These are phyloP conservation scores for Pseudonitzschia delicatissima DNA, from an alignment of 108 stramenopile genomes.

Conservation along the genomic window DNA sequence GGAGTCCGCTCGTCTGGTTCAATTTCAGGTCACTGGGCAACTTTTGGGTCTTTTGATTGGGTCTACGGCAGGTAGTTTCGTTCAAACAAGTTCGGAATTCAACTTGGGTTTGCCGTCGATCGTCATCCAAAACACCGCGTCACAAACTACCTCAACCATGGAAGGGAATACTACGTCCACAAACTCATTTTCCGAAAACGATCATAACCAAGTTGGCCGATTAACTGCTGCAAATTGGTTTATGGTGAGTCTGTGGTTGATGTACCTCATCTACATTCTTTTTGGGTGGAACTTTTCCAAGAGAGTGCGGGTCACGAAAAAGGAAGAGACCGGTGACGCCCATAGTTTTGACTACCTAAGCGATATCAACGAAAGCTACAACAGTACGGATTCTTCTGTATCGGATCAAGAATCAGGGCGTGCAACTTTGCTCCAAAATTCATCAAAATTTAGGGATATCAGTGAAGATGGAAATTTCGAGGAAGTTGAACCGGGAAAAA, in stretches of 20 bases:
- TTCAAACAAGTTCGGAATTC: not conserved
- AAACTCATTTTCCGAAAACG: not conserved
- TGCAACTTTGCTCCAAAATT: slow-evolving; percentile 16
- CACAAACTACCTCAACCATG: slow-evolving; percentile 16
- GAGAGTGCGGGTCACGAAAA: not conserved
- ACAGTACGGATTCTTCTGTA: slow-evolving; percentile 27
- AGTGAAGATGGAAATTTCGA: slow-evolving; percentile 2
- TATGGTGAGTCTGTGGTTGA: slow-evolving; percentile 55
- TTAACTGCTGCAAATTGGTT: slow-evolving; percentile 40
- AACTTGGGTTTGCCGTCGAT: slow-evolving; percentile 25
- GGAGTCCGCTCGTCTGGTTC: slow-evolving; percentile 62
- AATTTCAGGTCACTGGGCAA: slow-evolving; percentile 52
- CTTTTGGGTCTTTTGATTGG: slow-evolving; percentile 62
- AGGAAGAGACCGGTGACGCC: not conserved
- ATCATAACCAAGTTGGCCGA: not conserved
- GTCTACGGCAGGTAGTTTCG: slow-evolving; percentile 23
- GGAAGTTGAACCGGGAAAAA: not conserved
- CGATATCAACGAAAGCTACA: not conserved
- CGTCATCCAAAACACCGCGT: slow-evolving; percentile 23
- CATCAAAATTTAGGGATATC: slow-evolving; percentile 10
- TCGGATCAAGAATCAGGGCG: slow-evolving; percentile 14
- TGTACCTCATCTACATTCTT: slow-evolving; percentile 30
- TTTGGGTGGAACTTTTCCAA: slow-evolving; percentile 14
- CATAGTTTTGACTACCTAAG: not conserved
- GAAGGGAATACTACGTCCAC: not conserved